Conservation (phyloP, 768 basidiomycete genomes). For the Leucogyrophana mollusca region DNA sequence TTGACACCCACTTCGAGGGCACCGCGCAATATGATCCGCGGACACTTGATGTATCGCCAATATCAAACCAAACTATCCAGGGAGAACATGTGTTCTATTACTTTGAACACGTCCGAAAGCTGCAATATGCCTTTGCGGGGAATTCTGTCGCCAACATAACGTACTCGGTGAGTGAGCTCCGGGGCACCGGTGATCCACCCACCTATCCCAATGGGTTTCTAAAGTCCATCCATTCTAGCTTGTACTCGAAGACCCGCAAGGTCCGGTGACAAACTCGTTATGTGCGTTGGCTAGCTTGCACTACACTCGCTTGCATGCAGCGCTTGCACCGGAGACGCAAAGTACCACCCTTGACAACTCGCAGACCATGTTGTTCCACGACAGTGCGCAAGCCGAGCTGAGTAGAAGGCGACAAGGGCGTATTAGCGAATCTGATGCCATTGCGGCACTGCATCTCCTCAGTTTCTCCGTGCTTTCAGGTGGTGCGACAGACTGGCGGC, state of each 20-base stretch:
- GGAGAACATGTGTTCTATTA: conserved; percentile 70
- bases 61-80: conserved; percentile 44
- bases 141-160: conserved; percentile 62
- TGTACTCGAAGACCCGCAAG: conserved; percentile 63
- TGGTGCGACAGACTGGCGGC: conserved; percentile 66
- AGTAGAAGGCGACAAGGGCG: conserved; percentile 52
- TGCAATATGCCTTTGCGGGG: conserved; percentile 65
- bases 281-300: conserved; percentile 78
- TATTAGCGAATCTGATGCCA: conserved; percentile 67
- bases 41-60: conserved; percentile 21
- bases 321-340: conserved; percentile 59
- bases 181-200: conserved; percentile 1
- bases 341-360: conserved; percentile 54
- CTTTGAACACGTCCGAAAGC: conserved; percentile 66
- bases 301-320: conserved; percentile 57
- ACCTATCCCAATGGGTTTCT: conserved; percentile 12
- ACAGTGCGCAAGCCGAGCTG: conserved; percentile 66
- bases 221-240: conserved; percentile 24
- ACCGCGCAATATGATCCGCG: conserved; percentile 28
- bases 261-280: conserved; percentile 69
- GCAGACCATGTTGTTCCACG: conserved; percentile 61
- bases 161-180: conserved; percentile 52
- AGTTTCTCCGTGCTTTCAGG: conserved; percentile 72
- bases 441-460: conserved; percentile 77
- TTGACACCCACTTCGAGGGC: conserved; percentile 34